These are phyloP conservation scores for Tylopilus vinaceipallidus DNA, from an alignment of 768 basidiomycete genomes.

Conservation along the genomic window DNA sequence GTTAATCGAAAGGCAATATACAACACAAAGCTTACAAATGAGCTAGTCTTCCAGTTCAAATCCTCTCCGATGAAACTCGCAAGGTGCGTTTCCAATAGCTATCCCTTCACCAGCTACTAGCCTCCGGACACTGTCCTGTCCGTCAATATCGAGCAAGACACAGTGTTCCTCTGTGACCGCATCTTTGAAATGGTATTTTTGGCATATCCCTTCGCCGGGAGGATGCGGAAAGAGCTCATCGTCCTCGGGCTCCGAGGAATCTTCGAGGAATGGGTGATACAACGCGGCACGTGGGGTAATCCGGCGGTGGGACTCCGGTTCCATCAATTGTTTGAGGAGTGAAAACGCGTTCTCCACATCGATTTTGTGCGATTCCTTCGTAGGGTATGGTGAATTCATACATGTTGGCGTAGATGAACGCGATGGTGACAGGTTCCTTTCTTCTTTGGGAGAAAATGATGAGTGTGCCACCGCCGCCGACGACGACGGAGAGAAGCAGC, in stretches of 20 bases:
- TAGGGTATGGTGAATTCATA: constrained; percentile 20
- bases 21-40: no score
- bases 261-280: constrained; percentile 72
- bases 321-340: constrained; percentile 69
- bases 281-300: constrained; percentile 76
- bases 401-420: constrained; percentile 23
- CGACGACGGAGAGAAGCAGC: constrained; percentile 31
- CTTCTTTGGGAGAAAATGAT: constrained; percentile 20
- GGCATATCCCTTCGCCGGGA: constrained; percentile 66
- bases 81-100: constrained; percentile 57
- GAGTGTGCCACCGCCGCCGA: constrained; percentile 36
- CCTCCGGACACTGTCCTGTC: constrained; percentile 33
- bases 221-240: constrained; percentile 71
- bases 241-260: constrained; percentile 47
- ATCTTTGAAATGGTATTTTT: constrained; percentile 57
- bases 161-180: constrained; percentile 55
- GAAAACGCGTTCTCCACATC: constrained; percentile 71
- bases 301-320: constrained; percentile 75
- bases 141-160: constrained; percentile 43
- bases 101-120: constrained; percentile 44
- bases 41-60: constrained; percentile 13
- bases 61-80: constrained; percentile 52
- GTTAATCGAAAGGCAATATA: background rate
- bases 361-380: constrained; percentile 41
- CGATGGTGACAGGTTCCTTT: constrained; percentile 17